These are phyloP conservation scores for Schwanniomyces pseudopolymorphus DNA, from an alignment of 805 yeast genomes.

Conservation along the genomic window DNA sequence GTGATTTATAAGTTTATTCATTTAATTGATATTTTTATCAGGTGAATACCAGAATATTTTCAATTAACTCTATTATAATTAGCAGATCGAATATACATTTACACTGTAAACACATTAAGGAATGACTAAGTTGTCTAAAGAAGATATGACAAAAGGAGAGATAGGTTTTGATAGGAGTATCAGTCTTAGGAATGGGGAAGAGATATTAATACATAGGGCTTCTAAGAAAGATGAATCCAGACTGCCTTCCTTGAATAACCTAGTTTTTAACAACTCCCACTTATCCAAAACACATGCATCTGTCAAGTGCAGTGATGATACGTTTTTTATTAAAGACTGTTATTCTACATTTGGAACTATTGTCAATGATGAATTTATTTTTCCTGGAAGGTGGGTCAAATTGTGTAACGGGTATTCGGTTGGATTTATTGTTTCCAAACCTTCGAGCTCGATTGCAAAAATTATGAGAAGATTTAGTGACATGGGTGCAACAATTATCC, in stretches of 20 bases:
- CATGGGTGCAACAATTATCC: conserved; percentile 11
- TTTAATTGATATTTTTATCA: background rate
- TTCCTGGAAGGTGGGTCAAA: conserved; percentile 15
- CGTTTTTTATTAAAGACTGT: conserved; percentile 26
- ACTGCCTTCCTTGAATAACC: conserved; percentile 24
- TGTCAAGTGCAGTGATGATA: conserved; percentile 15
- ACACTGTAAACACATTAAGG: background rate
- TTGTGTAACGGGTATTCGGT: conserved; percentile 26
- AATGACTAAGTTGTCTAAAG: background rate
- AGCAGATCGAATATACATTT: background rate
- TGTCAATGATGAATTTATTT: conserved; percentile 23
- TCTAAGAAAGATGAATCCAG: conserved; percentile 28
- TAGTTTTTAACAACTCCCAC: conserved; percentile 33
- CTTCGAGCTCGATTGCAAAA: conserved; percentile 20
- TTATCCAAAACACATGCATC: conserved; percentile 39
- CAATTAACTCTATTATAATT: background rate
- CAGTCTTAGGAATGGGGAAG: conserved; percentile 11
- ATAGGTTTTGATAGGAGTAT: background rate
- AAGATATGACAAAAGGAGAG: background rate
- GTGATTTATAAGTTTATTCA: background rate
- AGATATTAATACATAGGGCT: conserved; percentile 25
- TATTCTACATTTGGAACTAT: conserved; percentile 42
- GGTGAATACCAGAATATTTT: background rate
- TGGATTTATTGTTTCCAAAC: conserved; percentile 36
- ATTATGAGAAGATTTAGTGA: conserved; percentile 9